Conservation (phyloP, 2,329 filamentous ascomycete species). For the Hymenoscyphus linearis region DNA sequence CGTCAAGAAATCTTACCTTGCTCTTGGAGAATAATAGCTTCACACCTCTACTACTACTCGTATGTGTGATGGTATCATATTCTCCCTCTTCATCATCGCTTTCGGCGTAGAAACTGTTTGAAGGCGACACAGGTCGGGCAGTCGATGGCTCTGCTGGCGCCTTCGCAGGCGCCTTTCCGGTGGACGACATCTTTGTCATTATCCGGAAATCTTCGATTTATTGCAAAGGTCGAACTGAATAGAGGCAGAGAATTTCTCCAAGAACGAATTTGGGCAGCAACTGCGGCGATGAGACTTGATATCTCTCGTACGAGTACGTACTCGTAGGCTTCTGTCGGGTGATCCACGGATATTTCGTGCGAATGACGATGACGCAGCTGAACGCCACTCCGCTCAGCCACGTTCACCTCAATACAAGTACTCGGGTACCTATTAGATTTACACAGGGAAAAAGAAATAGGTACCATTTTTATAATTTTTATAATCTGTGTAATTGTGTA, state of each 20-base stretch:
- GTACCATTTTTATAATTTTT: too few relatives aligned
- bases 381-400: neutral
- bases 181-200: constrained; percentile 5
- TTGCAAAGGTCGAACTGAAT: neutral
- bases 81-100: constrained; percentile 95
- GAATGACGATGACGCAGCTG: neutral
- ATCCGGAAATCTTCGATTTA: neutral
- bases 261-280: neutral
- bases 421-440: too few relatives aligned
- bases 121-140: constrained; percentile 56
- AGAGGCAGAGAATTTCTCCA: neutral
- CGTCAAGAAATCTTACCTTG: constrained; percentile 60
- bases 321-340: neutral
- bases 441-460: too few relatives aligned
- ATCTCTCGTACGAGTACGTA: neutral
- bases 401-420: too few relatives aligned
- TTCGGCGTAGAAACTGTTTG: constrained; percentile 88
- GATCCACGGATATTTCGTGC: neutral
- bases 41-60: constrained; percentile 71
- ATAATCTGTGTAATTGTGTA: too few relatives aligned
- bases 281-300: neutral
- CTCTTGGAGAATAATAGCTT: constrained; percentile 95
- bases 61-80: constrained; percentile 88
- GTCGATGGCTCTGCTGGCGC: neutral
- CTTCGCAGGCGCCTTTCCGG: neutral